Evolutionary conservation across 148 eudicot genomes (phyloP).

Genomic region (Arbutus unedo): DNA sequence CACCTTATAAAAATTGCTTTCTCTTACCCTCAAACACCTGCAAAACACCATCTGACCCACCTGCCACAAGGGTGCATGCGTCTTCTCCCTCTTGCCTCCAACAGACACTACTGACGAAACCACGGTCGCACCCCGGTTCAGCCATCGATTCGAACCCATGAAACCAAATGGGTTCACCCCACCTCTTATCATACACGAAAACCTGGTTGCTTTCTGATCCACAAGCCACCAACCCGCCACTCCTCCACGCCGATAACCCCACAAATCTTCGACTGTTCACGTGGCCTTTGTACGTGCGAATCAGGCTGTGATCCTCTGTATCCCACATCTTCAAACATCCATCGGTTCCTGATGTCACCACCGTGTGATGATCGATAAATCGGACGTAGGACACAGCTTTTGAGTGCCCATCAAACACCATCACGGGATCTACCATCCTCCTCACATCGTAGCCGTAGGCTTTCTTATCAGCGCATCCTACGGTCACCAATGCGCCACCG

Average conservation of each 20-base stretch:
- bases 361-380: slow-evolving; percentile 26
- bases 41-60: slow-evolving; percentile 49
- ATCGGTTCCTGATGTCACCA: slow-evolving; percentile 39
- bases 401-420: slow-evolving; percentile 39
- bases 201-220: slow-evolving; percentile 51
- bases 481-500: slow-evolving; percentile 30
- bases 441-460: slow-evolving; percentile 44
- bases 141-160: slow-evolving; percentile 26
- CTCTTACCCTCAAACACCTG: slow-evolving; percentile 41
- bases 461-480: slow-evolving; percentile 44
- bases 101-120: slow-evolving; percentile 45
- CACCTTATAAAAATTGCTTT: slow-evolving; percentile 7
- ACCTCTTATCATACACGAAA: slow-evolving; percentile 50
- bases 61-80: slow-evolving; percentile 42
- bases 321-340: slow-evolving; percentile 44
- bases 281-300: slow-evolving; percentile 40
- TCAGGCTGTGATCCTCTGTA: slow-evolving; percentile 19
- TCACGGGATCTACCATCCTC: slow-evolving; percentile 27
- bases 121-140: slow-evolving; percentile 8
- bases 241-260: slow-evolving; percentile 45
- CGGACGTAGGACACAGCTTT: slow-evolving; percentile 37
- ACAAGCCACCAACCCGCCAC: slow-evolving; percentile 40
- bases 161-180: slow-evolving; percentile 52
- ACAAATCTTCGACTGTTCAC: slow-evolving; percentile 36
- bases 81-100: slow-evolving; percentile 47